phyloP scores from a whole-genome alignment of 139 green algal species.

The Parachlorella kessleri region DNA sequence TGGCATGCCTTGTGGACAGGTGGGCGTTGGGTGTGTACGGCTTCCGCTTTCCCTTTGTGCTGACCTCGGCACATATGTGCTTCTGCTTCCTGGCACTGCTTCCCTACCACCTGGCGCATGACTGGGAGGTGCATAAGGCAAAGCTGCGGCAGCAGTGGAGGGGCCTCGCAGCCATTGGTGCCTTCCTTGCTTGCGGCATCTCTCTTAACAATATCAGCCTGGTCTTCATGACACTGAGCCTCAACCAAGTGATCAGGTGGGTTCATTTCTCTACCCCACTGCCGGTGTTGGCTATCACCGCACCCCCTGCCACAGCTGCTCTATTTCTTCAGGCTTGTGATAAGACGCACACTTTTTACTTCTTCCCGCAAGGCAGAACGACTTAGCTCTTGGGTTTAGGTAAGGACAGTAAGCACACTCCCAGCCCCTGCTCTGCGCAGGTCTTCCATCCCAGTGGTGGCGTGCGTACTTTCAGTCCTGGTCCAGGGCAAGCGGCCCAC shows the following conservation, averaged over 20 bases:
- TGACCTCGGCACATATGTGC: constrained; percentile 42
- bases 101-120: constrained; percentile 41
- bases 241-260: constrained; percentile 73
- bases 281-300: too few species aligned
- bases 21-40: constrained; percentile 60
- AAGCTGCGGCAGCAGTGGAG: constrained; percentile 54
- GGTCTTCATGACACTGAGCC: constrained; percentile 50
- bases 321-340: too few species aligned
- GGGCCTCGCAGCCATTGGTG: constrained; percentile 55
- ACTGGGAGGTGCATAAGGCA: constrained; percentile 36
- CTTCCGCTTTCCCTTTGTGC: constrained; percentile 61
- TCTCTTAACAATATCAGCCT: constrained; percentile 64
- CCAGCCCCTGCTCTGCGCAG: too few species aligned
- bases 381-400: too few species aligned
- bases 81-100: constrained; percentile 44
- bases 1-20: too few species aligned
- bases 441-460: constrained; percentile 60
- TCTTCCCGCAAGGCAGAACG: too few species aligned
- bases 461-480: constrained; percentile 49
- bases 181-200: constrained; percentile 65
- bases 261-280: too few species aligned
- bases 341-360: too few species aligned
- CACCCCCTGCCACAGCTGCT: too few species aligned
- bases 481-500: constrained; percentile 52
- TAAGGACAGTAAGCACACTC: too few species aligned